Evolutionary conservation across 305 asterid species (phyloP), one percentile per base, ranked within the genome.

Genomic region (Solanum hybrid): DNA sequence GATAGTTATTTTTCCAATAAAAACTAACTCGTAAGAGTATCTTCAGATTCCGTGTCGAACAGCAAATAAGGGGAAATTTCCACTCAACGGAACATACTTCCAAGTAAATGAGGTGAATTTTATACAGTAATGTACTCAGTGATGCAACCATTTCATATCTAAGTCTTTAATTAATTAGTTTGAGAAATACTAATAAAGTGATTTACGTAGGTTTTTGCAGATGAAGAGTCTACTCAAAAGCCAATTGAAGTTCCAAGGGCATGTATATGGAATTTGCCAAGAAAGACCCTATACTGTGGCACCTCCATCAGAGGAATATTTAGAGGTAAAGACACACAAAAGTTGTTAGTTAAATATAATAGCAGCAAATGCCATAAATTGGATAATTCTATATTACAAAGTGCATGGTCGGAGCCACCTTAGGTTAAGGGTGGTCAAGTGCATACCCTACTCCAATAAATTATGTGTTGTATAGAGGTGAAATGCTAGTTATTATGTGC

Each of bases 161-260:
- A 46, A 14, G 64, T 84, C 36, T 38, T 71, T 16, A 84, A 79
- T 37, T 79, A 37, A 89, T 24, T 86, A 46, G 37, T 10, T 60
- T 20, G 32, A 72, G 64, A 38, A 69, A 71, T 71, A 31, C 24
- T 75, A 64, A 72, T 31, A 69, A 72, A 32, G 32, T 27, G 38
- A 35, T 88, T 37, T 13, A 13, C 9, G 12, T 77, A 95, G 95
- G 94, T 95, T 35, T 94, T 94, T 87, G 97, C 95, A 0, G 96
- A 95, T 81, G 90, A 93, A 73, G 94, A 91, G 85, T 88, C 96
- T 1, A 94, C 93, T 84, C 69, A 0, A 37, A 11, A 9, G 22
- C 96, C 98, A 1, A 91, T 94, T 29, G 89, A 37, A 40, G 92
- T 93, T 90, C 93, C 95, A 1, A 91, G 91, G 82, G 72, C 77